Evolutionary conservation across 495 filamentous ascomycete species (phyloP), one percentile per base, ranked within the genome.

Genomic region (Geopyxis carbonaria): DNA sequence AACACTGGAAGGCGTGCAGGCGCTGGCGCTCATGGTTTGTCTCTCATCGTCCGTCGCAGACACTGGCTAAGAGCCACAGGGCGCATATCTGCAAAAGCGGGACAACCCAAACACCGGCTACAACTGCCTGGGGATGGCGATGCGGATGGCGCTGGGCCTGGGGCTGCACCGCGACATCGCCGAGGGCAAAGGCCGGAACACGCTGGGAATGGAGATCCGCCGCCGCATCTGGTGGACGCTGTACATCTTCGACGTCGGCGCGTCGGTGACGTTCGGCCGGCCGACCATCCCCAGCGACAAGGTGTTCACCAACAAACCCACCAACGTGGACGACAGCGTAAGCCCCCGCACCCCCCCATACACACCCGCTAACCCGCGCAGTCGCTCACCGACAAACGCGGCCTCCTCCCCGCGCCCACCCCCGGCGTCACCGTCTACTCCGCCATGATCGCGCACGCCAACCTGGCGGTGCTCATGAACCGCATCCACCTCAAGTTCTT

Each of bases 41-140:
- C 14, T 38, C 19, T 24, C n/a, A 9, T 27, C n/a, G 22, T 14
- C 31, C 6, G 5, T 16, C 13, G 31, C 6, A 5, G 6, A 14
- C 5, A 33, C 7, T 16, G 19, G 31, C 31, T 28, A 33, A 33
- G n/a, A 37, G 34, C 15, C 9, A 22, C 34, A 69, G 47, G 67
- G 67, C 34, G 66, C 71, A 39, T 68, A 68, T 48, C 59, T 63
- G 2, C 68, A 72, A 48, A 72, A 71, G 46, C 55, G 67, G 20
- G 63, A 69, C 45, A 66, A 69, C 40, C 68, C 66, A 9, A 71
- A 72, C 40, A 68, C 67, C 0, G 66, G 67, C 7, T 72, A 66
- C 56, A 72, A 61, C 43, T 51, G 59, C 30, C 41, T 60, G 14
- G 63, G 64, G 4, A 47, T 63, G 15, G 63, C 62, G 8, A 53